Evolutionary conservation across 2,329 filamentous ascomycete species (phyloP), one percentile per base, ranked within the genome.

Genomic region (Sarocladium strictum): DNA sequence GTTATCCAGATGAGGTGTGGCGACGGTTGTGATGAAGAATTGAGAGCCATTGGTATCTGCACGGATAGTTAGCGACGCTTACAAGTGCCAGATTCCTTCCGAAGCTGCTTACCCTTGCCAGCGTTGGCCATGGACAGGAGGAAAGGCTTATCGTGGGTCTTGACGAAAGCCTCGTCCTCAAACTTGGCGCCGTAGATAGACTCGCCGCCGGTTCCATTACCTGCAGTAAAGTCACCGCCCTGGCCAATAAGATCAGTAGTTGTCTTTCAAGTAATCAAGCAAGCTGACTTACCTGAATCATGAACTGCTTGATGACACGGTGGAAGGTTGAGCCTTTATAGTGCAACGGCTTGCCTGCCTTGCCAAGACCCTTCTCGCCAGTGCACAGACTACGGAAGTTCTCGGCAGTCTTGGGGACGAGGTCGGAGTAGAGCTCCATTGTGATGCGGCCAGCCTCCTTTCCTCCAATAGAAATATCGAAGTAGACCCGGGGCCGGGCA

Each of bases 151-250:
- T 95, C 89, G 69, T 99, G 94, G 79, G 95, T 92, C 67, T 87
- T 76, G 54, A 89, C 81, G 67, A 99, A 97, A 71, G 95, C 96
- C 80, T 99, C 93, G 65, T 99, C 93, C 64, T 90, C 89, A 65
- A 99, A 99, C 76, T 97, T 97, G 70, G 88, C 88, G 66, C 93
- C 93, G 68, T 97, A 99, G 72, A 99, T 97, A 60, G 89, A 94
- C 76, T 97, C 94, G 66, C 93, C 93, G 60, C 93, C 93, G 24
- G 93, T 97, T 61, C 93, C 94, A 69, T 97, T 93, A 69, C 90
- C 90, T 54, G 84, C 86, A 50, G 93, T 99, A 71, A 99, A 99
- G 72, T 97, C 94, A 72, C 94, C 93, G 67, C 94, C 92, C 76
- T 97, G 89, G 15, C 12, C 12, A 32, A 9, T 10, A 24, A 4